Evolutionary conservation across 768 basidiomycete genomes (phyloP), one percentile per base, ranked within the genome.

Genomic region (Suillus hirtellus): DNA sequence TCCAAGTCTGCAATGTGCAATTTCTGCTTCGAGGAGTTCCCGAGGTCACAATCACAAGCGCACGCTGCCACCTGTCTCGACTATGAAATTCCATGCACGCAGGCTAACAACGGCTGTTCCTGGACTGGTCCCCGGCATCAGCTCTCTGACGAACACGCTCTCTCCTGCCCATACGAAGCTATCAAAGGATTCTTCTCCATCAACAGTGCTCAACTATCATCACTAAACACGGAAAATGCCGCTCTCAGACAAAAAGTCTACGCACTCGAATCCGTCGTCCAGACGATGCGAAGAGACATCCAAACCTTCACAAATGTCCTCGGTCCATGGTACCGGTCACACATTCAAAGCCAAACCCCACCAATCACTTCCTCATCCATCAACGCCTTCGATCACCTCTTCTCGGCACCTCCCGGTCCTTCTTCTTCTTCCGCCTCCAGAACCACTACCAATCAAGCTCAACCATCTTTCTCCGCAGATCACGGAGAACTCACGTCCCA

Each of bases 191-290:
- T 88, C 72, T 81, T 89, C 60, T 64, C 78, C 3, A 64, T 83
- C 40, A 78, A 83, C 65, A 73, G 72, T 46, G 63, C 75, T 47
- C 78, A 77, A 58, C 70, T 80, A 14, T 75, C 79, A 3, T 66
- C 76, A 12, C 76, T 92, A 4, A 77, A 79, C 44, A 80, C 86
- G 61, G 90, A 94, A 70, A 94, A 94, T 69, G 75, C 81, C 19
- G 63, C 85, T 10, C 80, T 95, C 19, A 83, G 85, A 34, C 80
- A 82, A 65, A 81, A 82, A 38, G 76, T 91, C 10, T 82, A 85
- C 14, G 78, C 80, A 0, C 74, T 92, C 24, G 90, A 93, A 70
- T 80, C 80, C 17, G 74, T 81, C 2, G 70, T 89, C 27, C 79
- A 82, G 37, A 72, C 73, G 5, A 76, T 86, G 69, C 80, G 80